Evolutionary conservation across 129 eudicot genomes (phyloP), one percentile per base, ranked within the genome.

Genomic region (Centella asiatica): DNA sequence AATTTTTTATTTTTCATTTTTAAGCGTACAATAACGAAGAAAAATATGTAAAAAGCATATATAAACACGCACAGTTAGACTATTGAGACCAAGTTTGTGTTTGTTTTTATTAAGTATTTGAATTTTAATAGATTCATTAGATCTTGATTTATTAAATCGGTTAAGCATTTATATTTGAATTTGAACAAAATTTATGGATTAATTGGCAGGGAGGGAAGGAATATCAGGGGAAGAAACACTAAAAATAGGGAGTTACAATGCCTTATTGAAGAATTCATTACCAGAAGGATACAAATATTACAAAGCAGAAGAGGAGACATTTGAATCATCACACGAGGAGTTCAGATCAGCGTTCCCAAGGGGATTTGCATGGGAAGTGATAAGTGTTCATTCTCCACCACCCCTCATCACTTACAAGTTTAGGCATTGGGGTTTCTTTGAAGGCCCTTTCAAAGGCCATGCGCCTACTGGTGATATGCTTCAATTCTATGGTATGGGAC

Each of bases 401-500:
- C 97, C 95, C 0, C 65, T 75, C 44, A 78, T 83, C 17, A 44
- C 97, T 0, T 85, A 76, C 83, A 90, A 90, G 57, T 90, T 90
- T 64, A 74, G 97, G 71, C 97, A 90, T 60, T 90, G 97, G 95
- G 97, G 97, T 46, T 90, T 54, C 74, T 85, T 90, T 29, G 95
- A 90, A 68, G 97, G 97, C 2, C 95, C 88, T 5, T 89, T 54
- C 57, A 89, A 89, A 76, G 88, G 80, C 22, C 88, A 80, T 59
- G 83, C 80, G 0, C 97, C 97, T 20, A 86, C 95, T 3, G 93
- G 97, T 1, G 85, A 90, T 32, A 47, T 83, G 92, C 86, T 81
- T 53, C 77, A 90, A 55, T 86, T 90, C 64, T 85, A 71, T 28
- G 97, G 97, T 31, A 62, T 90, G 73, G 97, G 89, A 8, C 57